Evolutionary conservation across 129 eudicot species (phyloP), one percentile per base, ranked within the genome.

Genomic region (Cynara cardunculus): DNA sequence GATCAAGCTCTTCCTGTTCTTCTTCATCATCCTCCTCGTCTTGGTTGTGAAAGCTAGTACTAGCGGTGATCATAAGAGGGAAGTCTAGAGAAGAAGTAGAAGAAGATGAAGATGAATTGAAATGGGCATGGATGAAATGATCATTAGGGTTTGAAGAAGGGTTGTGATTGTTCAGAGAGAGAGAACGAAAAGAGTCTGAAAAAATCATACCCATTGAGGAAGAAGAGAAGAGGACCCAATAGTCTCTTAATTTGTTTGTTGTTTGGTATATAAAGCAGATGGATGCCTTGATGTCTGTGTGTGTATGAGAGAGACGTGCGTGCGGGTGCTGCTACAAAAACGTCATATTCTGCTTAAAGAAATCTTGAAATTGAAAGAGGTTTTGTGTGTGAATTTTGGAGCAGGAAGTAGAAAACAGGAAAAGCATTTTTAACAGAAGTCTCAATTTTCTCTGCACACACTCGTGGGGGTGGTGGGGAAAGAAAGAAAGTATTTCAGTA

Each of bases 111-210:
- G 85, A 74, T 41, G 88, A 73, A 19, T 13, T 53, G 64, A 53
- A 18, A 53, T 53, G 64, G 61, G 19, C 61, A 49, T 53, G 70
- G 8, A 65, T 64, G 78, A 80, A 46, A 49, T 41, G 84, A 13
- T 82, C 25, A 37, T 73, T 68, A 53, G 80, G 85, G 78, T 79
- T 28, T 74, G 84, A 65, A 66, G 53, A 10, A 41, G 69, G 49
- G 81, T 70, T 68, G 64, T 82, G 76, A 53, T 26, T 75, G 77
- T 76, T 86, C 10, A 88, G 62, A 21, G 97, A 87, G 44, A 91
- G 89, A 75, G 91, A 89, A 67, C 90, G 85, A 76, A 82, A 86
- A 39, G 83, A 77, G 80, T 82, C 82, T 34, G 89, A 74, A 73
- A 82, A 86, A 19, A 79, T 61, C 86, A 81, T 86, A 46, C 76